phyloP scores from a whole-genome alignment of 2,329 filamentous ascomycete genomes.

The Dactylellina drechsleri region DNA sequence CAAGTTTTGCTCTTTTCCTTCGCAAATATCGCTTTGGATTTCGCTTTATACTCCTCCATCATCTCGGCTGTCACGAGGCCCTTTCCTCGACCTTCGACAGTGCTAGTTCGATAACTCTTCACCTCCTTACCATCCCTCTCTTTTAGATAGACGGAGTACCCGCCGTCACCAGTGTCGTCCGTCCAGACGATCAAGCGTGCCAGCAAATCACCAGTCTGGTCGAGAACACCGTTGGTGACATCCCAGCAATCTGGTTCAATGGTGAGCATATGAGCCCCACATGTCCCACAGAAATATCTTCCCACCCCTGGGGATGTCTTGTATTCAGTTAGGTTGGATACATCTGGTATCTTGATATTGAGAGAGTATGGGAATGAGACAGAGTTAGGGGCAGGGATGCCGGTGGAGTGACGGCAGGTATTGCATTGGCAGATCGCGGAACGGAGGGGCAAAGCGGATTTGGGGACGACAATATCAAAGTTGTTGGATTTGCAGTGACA shows the following conservation, averaged over 20 bases:
- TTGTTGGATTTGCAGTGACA: constrained; percentile 51
- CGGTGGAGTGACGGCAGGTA: constrained; percentile 37
- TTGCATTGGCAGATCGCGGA: constrained; percentile 41
- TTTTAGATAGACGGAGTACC: constrained; percentile 17
- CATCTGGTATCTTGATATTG: constrained; percentile 21
- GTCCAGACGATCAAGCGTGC: constrained; percentile 29
- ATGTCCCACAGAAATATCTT: constrained; percentile 43
- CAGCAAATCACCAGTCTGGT: constrained; percentile 20
- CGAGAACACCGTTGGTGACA: constrained; percentile 20
- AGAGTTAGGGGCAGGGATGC: constrained; percentile 11
- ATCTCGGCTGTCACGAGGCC: constrained; percentile 8
- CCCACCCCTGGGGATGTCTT: constrained; percentile 20
- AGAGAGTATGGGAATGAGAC: constrained; percentile 19
- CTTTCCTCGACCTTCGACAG: constrained; percentile 1
- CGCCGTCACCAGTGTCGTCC: constrained; percentile 39
- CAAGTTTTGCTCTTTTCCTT: background rate
- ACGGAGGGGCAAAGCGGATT: constrained; percentile 35
- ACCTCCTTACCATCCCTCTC: constrained; percentile 20
- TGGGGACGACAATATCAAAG: constrained; percentile 25
- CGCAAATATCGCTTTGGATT: constrained; percentile 16
- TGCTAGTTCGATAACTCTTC: constrained; percentile 27
- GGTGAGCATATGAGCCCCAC: constrained; percentile 33
- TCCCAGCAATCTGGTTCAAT: constrained; percentile 39
- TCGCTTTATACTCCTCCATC: constrained; percentile 17
- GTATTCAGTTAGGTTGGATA: constrained; percentile 30